Base-by-base conservation (phyloP, 805 yeast species). In the Metschnikowia colocasiae region DNA sequence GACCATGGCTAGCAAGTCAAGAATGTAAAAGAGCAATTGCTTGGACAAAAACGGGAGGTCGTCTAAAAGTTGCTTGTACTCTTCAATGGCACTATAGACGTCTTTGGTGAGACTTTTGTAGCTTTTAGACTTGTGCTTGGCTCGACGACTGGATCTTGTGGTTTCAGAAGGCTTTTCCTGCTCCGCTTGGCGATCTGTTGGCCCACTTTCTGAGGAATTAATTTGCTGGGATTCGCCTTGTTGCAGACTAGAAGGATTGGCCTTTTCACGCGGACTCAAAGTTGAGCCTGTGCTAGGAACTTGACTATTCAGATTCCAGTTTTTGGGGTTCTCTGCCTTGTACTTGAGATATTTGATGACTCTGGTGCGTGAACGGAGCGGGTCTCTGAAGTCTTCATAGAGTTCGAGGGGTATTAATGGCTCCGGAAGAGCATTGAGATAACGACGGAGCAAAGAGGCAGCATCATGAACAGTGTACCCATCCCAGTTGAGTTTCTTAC, bases 401-500 rank as follows among this genome's bases (percentile, higher is more conserved):
- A 81, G 67, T 3, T 76, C 76, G 30, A 88, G 70, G 1, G 98
- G 97, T 18, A 94, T 82, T 47, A 94, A 74, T 0, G 98, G 98
- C 59, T 94, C 98, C 1, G 96, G 95, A 47, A 94, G 75, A 38
- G 89, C 83, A 60, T 90, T 89, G 52, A 94, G 74, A 63, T 80
- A 94, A 47, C 99, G 74, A 62, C 98, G 78, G 48, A 94, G 77
- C 19, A 94, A 74, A 16, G 94, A 87, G 1, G 98, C 96, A 1
- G 97, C 97, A 65, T 94, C 99, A 68, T 94, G 99, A 10, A 92
- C 97, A 0, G 90, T 88, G 67, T 81, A 94, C 0, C 95, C 92
- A 41, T 87, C 90, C 99, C 98, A 94, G 55, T 79, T 80, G 38
- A 91, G 76, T 55, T 85, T 85, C 43, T 89, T 80, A 15, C 99